Base-by-base conservation (phyloP, 1,284 basidiomycete species). In the Cryptococcus sp. region DNA sequence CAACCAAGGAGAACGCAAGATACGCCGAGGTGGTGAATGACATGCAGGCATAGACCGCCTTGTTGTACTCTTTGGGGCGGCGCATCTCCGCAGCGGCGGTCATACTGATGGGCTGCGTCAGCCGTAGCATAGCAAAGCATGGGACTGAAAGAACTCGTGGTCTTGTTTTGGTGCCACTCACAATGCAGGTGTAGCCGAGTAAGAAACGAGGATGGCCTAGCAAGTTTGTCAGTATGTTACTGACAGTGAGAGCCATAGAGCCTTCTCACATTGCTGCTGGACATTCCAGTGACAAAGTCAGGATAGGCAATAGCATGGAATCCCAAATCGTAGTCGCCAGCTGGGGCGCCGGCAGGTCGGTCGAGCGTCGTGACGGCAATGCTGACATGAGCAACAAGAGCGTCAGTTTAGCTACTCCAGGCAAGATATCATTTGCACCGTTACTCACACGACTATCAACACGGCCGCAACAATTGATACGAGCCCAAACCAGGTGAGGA, bases 311-410 rank as follows among this genome's bases (percentile, higher is more conserved):
- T 50, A 20, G 56, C 56, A 16, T 54, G 27, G 47, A 57, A 58
- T 1, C 60, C 60, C 17, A 59, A 20, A 20, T 57, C 57, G n/a
- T 42, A 55, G 60, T 44, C 56, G 11, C 60, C 60, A 16, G 60
- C 47, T n/a, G 78, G 76, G 10, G 73, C 73, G 1, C 66, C 67
- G 11, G 70, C 65, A 1, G 78, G 76, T 23, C 78, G 66, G 54
- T 70, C 68, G 15, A 65, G 61, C 1, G 69, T 55, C 8, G 67
- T 70, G 20, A 76, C 74, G 11, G 72, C 75, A 59, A 76, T 64
- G 13, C 68, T 67, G 25, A n/a, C 16, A 35, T 2, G 31, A 35
- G 31, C 31, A 13, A 10, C 31, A 13, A 35, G 31, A 35, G 31
- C 8, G 5, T 35, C 31, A 35, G 31, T 8, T 35, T 8, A 35